A percentile compares a stretch with the other conserved stretches of the same genome.
These are phyloP conservation scores for Scheffersomyces coipomensis DNA, from an alignment of 805 yeast species.

Conservation along the genomic window DNA sequence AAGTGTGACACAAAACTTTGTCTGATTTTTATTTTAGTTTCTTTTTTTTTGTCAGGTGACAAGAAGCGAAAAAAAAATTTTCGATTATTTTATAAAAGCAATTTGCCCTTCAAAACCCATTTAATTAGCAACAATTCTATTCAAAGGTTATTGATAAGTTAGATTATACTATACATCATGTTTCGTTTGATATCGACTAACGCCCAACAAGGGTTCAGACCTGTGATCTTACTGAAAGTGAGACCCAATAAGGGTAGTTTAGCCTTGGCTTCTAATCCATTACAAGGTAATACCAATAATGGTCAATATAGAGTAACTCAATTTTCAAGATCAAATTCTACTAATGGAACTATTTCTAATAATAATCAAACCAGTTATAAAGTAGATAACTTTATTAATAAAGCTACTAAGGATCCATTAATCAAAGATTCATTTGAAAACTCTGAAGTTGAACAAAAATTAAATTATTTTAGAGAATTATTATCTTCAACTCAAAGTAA, in stretches of 20 bases:
- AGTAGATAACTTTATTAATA: slow-evolving; percentile 16
- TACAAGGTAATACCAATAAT: slow-evolving; percentile 2
- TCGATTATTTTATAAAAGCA: too few species aligned
- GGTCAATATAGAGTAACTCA: slow-evolving; percentile 8
- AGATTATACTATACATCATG: slow-evolving; percentile 24
- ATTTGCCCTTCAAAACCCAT: too few species aligned
- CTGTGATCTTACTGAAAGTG: slow-evolving; percentile 37
- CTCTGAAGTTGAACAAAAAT: slow-evolving; percentile 16
- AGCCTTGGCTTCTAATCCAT: slow-evolving; percentile 4
- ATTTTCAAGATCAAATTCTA: slow-evolving; percentile 19
- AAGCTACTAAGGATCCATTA: slow-evolving; percentile 21
- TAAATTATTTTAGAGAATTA: slow-evolving; percentile 29
- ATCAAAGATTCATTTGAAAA: slow-evolving; percentile 15
- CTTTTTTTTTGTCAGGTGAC: too few species aligned
- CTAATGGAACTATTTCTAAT: slow-evolving; percentile 1
- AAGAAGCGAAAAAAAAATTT: too few species aligned
- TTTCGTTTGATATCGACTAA: slow-evolving; percentile 38
- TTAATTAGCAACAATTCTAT: too few species aligned
- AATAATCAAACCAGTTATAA: slow-evolving; percentile 6
- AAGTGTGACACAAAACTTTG: too few species aligned
- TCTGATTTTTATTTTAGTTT: too few species aligned
- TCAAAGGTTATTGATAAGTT: too few species aligned
- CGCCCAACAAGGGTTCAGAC: slow-evolving; percentile 34
- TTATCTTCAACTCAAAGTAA: slow-evolving; percentile 18
- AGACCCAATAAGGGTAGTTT: slow-evolving; percentile 20